Evolutionary conservation across 2,329 filamentous ascomycete genomes (phyloP), one percentile per base, ranked within the genome.

Genomic region (Shiraia bambusicola): DNA sequence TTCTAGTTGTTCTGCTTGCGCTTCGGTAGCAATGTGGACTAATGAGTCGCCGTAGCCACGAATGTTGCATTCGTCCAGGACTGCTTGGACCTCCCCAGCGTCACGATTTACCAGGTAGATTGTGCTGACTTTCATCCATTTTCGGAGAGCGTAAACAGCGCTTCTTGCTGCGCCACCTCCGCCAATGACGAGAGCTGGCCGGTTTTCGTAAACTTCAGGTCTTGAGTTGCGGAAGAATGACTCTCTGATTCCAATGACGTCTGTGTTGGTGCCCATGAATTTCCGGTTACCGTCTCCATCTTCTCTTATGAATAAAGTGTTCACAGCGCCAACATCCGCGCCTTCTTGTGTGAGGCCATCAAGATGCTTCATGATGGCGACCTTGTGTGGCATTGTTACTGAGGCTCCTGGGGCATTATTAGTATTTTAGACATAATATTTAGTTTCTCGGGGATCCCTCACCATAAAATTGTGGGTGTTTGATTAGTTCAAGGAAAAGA

Each of bases 351-450:
- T 89, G 27, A 91, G 72, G 39, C 83, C 80, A 59, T 92, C 87
- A 7, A 92, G 77, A 54, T 88, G 76, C 0, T 80, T 76, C 45
- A 91, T 80, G 61, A 92, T 88, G 55, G 81, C 76, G 17, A 92
- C 80, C 68, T 93, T 92, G 74, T 88, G 83, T 0, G 88, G 88
- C 87, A 92, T 93, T 14, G 87, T 92, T 27, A 92, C 82, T 3
- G 84, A 82, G 15, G 84, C 81, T 40, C 84, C 84, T 79, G 49
- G 11, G 14, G 28, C 6, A 15, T 14, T n/a, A 33, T 45, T 14
- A 38, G 39, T 22, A 16, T 22, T 19, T 25, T 11, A 19, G 11
- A 10, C 9, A 6, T 6, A 15, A 34, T 2, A 3, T 31, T 38
- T n/a, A n/a, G n/a, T 27, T 14, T 25, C 6, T 34, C 14, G 10